Base-by-base conservation (phyloP, 345 rosid species). In the Trapa incisa region DNA sequence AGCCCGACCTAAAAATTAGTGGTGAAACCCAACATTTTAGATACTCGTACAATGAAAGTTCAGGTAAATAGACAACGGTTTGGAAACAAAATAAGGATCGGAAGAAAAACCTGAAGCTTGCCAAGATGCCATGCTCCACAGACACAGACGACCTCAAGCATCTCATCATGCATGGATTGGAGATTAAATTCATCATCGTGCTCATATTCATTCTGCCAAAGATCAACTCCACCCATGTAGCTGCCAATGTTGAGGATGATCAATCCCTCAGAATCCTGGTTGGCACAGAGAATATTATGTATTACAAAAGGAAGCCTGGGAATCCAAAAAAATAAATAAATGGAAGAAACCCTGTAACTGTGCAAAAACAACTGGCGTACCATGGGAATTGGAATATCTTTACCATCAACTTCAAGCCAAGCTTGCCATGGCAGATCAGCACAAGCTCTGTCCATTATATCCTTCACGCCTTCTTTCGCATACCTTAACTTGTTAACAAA, bases 41-140 rank as follows among this genome's bases (percentile, higher is more conserved):
- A 57, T 22, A 12, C 57, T 57, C 35, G 32, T 57, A 5, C 61
- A 57, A 6, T 8, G 36, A 32, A 13, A 22, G 37, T 22, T 13
- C 6, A 37, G 17, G 10, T 9, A 0, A 29, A 57, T 22, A 29
- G 1, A 64, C 41, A 37, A 5, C 17, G 38, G 14, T 37, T 6
- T 62, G 33, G 65, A 15, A 62, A 3, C 41, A 4, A 22, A 37
- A 43, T 3, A 2, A 4, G 7, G 15, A 61, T 16, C 12, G 57
- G n/a, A 68, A 70, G 62, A 16, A 52, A 1, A 29, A 86, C 96
- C 92, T 89, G 96, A 75, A 89, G 86, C 70, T 89, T 89, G 62
- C 96, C 96, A 16, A 89, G 92, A 69, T 89, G 96, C 96, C 96
- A 89, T 15, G 96, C 91, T 71, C 96, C 96, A 65, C 86, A 77